Evolutionary conservation across 768 basidiomycete species (phyloP), one percentile per base, ranked within the genome.

Genomic region (Calocybe indica): DNA sequence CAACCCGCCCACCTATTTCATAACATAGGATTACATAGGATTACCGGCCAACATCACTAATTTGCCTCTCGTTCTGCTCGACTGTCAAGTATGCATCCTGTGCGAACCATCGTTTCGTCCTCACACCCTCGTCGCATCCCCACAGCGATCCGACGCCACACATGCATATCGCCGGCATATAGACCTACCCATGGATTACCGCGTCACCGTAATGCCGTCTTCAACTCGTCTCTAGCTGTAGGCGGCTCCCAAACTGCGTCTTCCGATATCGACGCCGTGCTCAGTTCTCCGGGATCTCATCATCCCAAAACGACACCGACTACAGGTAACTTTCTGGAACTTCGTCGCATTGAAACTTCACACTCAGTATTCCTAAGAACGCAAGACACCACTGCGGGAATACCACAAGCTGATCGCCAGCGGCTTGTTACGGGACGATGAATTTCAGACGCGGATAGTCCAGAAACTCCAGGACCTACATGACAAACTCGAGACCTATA

Each of bases 371-470:
- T 47, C 31, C 30, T 47, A 54, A 70, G 69, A 66, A 50, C 56
- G 55, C 40, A 52, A 63, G n/a, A 68, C 72, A 15, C 76, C 75
- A 9, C 52, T 76, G 44, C 51, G 55, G 29, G 73, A 71, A 58
- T 80, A 80, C 60, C 66, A 68, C 51, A 64, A 66, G 49, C 67
- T 79, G 37, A 60, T 77, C 48, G 63, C 69, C 30, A 59, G 64
- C 15, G 75, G 75, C 28, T 63, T 74, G 3, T 68, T 99, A 44
- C 75, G 78, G 15, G 75, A 83, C 41, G 95, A 99, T 59, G 75
- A 78, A 12, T 83, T 92, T 68, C 95, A 99, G 64, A 82, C 82
- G 28, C 75, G 77, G 30, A 94, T 97, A 55, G 82, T 98, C 43
- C 70, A 80, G 64, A 82, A 83, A 53, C 74, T 99, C 12, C 88